These are phyloP conservation scores for Phytopythium cucurbitacearum DNA, from an alignment of 352 stramenopile species.

Conservation along the genomic window DNA sequence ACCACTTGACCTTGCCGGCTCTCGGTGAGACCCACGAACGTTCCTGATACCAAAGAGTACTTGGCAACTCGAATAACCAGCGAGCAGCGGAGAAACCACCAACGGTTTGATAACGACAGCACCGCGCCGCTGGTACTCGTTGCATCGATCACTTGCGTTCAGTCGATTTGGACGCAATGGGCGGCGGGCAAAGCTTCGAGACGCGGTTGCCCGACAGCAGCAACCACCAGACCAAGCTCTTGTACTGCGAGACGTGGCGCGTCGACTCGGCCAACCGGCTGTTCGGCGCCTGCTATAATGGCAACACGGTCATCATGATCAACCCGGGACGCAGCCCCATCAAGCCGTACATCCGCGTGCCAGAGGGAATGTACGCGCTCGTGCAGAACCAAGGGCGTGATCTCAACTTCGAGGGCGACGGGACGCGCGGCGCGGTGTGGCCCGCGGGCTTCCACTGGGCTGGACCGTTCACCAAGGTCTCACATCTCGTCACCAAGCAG, in stretches of 20 bases:
- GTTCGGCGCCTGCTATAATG: constrained; percentile 78
- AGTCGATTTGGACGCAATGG: constrained; percentile 1
- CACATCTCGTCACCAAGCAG: constrained; percentile 87
- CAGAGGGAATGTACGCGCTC: constrained; percentile 85
- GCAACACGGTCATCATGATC: constrained; percentile 81
- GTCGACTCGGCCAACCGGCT: constrained; percentile 68
- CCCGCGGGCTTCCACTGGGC: constrained; percentile 73
- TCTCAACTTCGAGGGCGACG: constrained; percentile 47
- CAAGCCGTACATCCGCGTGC: constrained; percentile 83
- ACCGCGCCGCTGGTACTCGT: too few relatives aligned
- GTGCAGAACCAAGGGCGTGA: constrained; percentile 84
- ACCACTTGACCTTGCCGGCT: too few relatives aligned
- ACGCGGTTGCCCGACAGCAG: constrained; percentile 4
- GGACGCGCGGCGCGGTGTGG: constrained; percentile 56
- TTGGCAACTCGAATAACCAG: too few relatives aligned
- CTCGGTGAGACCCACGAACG: too few relatives aligned
- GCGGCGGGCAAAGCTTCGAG: constrained; percentile 10
- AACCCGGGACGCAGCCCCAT: constrained; percentile 51
- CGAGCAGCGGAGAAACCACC: too few relatives aligned
- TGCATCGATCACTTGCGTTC: too few relatives aligned
- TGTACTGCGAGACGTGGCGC: constrained; percentile 55
- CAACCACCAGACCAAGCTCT: constrained; percentile 46
- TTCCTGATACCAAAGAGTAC: too few relatives aligned
- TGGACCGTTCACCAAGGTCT: constrained; percentile 74
- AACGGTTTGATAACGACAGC: too few relatives aligned